Evolutionary conservation across 805 yeast species (phyloP).

Genomic region (Candida stauntonica): DNA sequence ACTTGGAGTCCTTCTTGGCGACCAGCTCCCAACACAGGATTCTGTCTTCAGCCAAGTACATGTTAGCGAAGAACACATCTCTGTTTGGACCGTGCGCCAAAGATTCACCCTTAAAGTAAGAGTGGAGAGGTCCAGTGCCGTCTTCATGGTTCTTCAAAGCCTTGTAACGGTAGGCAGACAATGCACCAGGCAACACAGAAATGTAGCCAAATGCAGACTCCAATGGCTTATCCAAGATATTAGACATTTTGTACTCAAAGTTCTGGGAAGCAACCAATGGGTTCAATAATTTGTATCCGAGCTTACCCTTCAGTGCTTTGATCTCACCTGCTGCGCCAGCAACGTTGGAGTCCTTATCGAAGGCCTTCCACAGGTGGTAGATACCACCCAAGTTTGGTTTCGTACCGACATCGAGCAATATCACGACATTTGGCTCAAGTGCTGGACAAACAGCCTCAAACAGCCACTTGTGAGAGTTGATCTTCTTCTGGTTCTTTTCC

Average conservation of each 20-base stretch:
- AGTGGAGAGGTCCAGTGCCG: conserved; percentile 86
- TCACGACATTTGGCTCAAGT: conserved; percentile 85
- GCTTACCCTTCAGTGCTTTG: conserved; percentile 89
- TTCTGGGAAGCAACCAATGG: conserved; percentile 96
- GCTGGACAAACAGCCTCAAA: conserved; percentile 93
- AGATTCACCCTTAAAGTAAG: conserved; percentile 88
- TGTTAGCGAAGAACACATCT: conserved; percentile 90
- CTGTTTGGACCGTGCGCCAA: conserved; percentile 50
- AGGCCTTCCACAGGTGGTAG: conserved; percentile 95
- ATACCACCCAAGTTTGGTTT: conserved; percentile 84
- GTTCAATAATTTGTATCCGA: conserved; percentile 74
- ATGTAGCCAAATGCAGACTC: conserved; percentile 93
- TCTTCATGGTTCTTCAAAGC: conserved; percentile 82
- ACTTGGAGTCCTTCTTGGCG: conserved; percentile 74
- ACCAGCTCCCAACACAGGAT: conserved; percentile 95
- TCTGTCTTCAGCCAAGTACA: conserved; percentile 97
- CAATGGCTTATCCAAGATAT: conserved; percentile 88
- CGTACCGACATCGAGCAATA: conserved; percentile 95
- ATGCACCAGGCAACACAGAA: conserved; percentile 91
- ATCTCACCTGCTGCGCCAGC: conserved; percentile 99
- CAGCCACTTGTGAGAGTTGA: conserved; percentile 97
- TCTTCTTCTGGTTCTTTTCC: conserved; percentile 87
- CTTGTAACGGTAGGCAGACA: conserved; percentile 88
- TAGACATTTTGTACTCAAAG: conserved; percentile 96
- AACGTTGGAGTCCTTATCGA: conserved; percentile 91